These are phyloP conservation scores for Hemisphaericaspora xylofermentans DNA, from an alignment of 1,139 yeast genomes.

Conservation along the genomic window DNA sequence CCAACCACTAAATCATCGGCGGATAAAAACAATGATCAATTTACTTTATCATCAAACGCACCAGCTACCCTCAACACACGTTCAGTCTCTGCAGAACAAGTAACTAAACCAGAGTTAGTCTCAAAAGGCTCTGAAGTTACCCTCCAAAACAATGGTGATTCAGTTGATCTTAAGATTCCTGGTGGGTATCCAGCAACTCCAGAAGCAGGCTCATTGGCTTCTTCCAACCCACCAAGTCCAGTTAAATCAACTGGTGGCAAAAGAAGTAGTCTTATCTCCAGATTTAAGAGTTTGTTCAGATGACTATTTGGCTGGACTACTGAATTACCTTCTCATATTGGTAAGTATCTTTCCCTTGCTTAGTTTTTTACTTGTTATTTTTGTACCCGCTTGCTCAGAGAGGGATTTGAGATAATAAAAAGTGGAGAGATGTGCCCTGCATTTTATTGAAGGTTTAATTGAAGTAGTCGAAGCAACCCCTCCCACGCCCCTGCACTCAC, in stretches of 20 bases:
- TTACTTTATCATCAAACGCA: conserved; percentile 6
- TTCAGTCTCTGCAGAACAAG: conserved; percentile 4
- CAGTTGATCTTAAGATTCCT: conserved; percentile 19
- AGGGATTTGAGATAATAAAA: neutral
- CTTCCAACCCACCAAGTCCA: conserved; percentile 7
- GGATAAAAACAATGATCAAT: conserved; percentile 5
- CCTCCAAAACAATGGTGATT: conserved; percentile 4
- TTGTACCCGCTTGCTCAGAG: neutral
- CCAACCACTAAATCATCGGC: conserved; percentile 23
- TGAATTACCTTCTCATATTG: neutral
- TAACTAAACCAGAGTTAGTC: conserved; percentile 13
- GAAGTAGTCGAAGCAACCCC: neutral
- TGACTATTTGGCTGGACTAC: conserved; percentile 6
- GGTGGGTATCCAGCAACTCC: conserved; percentile 25
- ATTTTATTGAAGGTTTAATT: neutral
- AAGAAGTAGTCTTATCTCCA: conserved; percentile 31
- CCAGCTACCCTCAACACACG: conserved; percentile 10
- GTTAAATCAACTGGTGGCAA: conserved; percentile 10
- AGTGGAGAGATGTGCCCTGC: neutral
- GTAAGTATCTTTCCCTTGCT: conserved; percentile 1
- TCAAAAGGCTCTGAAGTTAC: conserved; percentile 15
- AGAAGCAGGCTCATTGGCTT: conserved; percentile 9
- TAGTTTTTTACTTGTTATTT: neutral
- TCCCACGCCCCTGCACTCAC: neutral
- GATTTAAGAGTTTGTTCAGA: conserved; percentile 36